A percentile compares a stretch with the other conserved stretches of the same genome.
phyloP scores from a whole-genome alignment of 306 rosid species.

The Begonia peltatifolia region DNA sequence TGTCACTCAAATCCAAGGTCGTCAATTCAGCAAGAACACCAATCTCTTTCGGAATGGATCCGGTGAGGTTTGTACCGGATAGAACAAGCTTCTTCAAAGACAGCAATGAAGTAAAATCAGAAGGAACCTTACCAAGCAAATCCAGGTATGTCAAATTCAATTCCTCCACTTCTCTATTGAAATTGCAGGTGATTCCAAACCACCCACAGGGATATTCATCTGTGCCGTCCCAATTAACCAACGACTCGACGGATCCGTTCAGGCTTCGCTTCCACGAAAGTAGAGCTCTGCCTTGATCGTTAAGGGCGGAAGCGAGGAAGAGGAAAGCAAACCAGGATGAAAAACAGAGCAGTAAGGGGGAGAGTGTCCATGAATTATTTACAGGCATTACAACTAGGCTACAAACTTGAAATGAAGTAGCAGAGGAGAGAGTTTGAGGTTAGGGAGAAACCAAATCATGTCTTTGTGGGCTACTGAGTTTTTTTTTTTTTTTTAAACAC shows the following conservation, averaged over 20 bases:
- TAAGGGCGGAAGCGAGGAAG: slow-evolving; percentile 28
- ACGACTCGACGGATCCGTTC: slow-evolving; percentile 32
- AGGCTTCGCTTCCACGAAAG: slow-evolving; percentile 73
- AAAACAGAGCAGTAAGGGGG: slow-evolving; percentile 25
- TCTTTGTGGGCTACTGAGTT: slow-evolving; percentile 46
- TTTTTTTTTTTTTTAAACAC: slow-evolving; percentile 10
- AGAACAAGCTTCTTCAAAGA: slow-evolving; percentile 43
- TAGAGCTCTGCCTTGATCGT: slow-evolving; percentile 69
- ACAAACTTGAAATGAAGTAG: slow-evolving; percentile 39
- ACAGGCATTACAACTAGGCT: slow-evolving; percentile 83
- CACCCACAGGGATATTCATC: slow-evolving; percentile 66
- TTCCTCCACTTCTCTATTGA: slow-evolving; percentile 31
- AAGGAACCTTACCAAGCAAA: slow-evolving; percentile 52
- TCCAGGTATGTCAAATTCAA: slow-evolving; percentile 48
- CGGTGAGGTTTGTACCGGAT: slow-evolving; percentile 69
- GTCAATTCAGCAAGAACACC: slow-evolving; percentile 23
- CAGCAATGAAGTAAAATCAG: slow-evolving; percentile 42
- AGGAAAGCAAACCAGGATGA: slow-evolving; percentile 12
- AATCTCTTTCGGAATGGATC: slow-evolving; percentile 60
- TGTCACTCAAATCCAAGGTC: slow-evolving; percentile 58
- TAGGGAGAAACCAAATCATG: slow-evolving; percentile 89
- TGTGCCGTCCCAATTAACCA: slow-evolving; percentile 47
- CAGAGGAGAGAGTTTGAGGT: slow-evolving; percentile 32
- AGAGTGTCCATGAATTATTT: slow-evolving; percentile 45
- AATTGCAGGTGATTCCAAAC: slow-evolving; percentile 68